A percentile compares a stretch with the other conserved stretches of the same genome.
Evolutionary conservation across 441 rosid species (phyloP).

Genomic region (Jatropha podagrica): DNA sequence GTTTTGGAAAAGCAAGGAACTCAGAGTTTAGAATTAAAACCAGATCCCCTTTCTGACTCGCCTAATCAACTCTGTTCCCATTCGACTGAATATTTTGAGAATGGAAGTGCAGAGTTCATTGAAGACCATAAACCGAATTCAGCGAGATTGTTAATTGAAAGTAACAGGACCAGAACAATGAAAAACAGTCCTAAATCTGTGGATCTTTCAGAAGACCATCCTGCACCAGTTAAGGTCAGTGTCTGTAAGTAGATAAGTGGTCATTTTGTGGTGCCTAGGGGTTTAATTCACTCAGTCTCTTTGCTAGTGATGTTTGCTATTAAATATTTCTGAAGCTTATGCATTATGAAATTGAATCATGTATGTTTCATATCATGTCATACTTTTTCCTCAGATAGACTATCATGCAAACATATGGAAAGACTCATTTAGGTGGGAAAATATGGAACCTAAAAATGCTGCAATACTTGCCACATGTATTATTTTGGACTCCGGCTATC

Average conservation of each 20-base stretch:
- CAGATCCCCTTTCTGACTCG: constrained; percentile 33
- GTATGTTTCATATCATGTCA: neutral
- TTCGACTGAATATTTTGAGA: constrained; percentile 32
- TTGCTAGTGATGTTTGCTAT: neutral
- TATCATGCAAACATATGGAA: neutral
- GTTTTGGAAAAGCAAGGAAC: constrained; percentile 27
- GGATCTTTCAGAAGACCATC: constrained; percentile 37
- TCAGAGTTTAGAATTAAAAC: constrained; percentile 25
- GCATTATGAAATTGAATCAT: neutral
- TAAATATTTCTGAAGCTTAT: neutral
- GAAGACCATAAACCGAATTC: constrained; percentile 38
- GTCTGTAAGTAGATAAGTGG: constrained; percentile 12
- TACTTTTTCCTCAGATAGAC: neutral
- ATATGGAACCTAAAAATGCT: neutral
- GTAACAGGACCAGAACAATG: constrained; percentile 27
- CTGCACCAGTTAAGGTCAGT: constrained; percentile 58
- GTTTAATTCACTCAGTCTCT: neutral
- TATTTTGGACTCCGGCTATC: neutral
- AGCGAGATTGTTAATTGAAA: constrained; percentile 29
- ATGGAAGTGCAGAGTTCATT: constrained; percentile 22
- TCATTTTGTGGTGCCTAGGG: constrained; percentile 1
- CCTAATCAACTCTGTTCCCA: constrained; percentile 20
- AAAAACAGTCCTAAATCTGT: constrained; percentile 28
- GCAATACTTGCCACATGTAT: neutral
- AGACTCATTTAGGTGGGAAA: constrained; percentile 2